A percentile compares a stretch with the other conserved stretches of the same genome.
phyloP scores from a whole-genome alignment of 1,284 basidiomycete species.

The Paramarasmius palmivorus region DNA sequence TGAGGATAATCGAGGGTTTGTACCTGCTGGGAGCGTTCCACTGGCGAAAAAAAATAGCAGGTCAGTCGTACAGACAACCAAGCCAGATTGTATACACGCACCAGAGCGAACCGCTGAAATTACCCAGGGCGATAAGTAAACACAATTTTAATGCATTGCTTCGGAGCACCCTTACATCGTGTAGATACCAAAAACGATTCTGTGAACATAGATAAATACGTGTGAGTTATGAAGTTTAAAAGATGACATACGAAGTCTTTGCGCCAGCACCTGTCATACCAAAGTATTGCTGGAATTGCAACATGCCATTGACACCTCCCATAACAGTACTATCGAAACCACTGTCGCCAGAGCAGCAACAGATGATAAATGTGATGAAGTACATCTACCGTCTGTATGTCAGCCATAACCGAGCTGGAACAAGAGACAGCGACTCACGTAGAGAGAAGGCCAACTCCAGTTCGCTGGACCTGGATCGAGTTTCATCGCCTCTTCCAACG shows the following conservation, averaged over 20 bases:
- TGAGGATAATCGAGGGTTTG: no score
- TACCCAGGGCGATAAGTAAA: neutral
- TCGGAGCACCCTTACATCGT: constrained; percentile 39
- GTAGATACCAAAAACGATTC: constrained; percentile 58
- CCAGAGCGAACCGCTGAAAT: constrained; percentile 37
- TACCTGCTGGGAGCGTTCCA: constrained; percentile 47
- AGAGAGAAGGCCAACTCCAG: constrained; percentile 38
- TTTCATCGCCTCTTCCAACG: constrained; percentile 43
- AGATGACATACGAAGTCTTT: constrained; percentile 39
- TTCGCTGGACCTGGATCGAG: constrained; percentile 49
- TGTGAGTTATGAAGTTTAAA: neutral
- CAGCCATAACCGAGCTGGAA: neutral
- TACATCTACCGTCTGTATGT: constrained; percentile 38
- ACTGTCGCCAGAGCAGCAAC: constrained; percentile 51
- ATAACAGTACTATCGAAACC: constrained; percentile 58
- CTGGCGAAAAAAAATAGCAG: constrained; percentile 22
- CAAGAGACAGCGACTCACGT: constrained; percentile 29
- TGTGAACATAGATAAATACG: constrained; percentile 17
- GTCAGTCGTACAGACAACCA: constrained; percentile 4
- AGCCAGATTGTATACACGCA: constrained; percentile 19
- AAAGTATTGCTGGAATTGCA: constrained; percentile 49
- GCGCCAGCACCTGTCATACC: constrained; percentile 41
- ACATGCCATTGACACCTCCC: constrained; percentile 53
- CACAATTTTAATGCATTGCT: neutral
- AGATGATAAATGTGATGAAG: constrained; percentile 42